Base-by-base conservation (phyloP, 2,329 filamentous ascomycete genomes). In the Anthostomella pinea region DNA sequence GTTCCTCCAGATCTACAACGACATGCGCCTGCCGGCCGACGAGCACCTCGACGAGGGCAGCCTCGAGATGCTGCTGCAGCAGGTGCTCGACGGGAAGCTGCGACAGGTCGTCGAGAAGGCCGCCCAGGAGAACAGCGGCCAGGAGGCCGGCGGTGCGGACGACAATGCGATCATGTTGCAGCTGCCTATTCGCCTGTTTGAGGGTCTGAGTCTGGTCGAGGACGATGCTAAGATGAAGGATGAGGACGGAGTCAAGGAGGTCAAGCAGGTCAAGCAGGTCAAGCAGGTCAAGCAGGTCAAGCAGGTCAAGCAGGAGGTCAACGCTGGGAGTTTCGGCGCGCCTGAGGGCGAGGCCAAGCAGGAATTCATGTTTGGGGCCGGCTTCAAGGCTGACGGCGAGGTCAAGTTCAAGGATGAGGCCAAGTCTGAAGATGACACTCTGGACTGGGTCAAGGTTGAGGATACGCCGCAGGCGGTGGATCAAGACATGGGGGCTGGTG, bases 161-260 rank as follows among this genome's bases (percentile, higher is more conserved):
- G 15, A 15, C 28, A 20, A 20, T n/a, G 28, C 28, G 8, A 30
- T 30, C 17, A 30, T 30, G 28, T 10, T 30, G 28, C 28, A 30
- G 14, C 17, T 30, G 9, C 28, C 28, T 7, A 30, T 27, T 15
- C n/a, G 25, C 9, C 13, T 8, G 9, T 10, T 27, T 2, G 25
- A 13, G 13, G 25, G 11, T 10, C 11, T 27, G 11, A 27, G 13
- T 8, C 25, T n/a, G n/a, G n/a, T 27, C 11, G 25, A 15, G 5
- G 7, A 3, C 11, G 25, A 7, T 16, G n/a, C 7, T 16, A 5
- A 15, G 13, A n/a, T 9, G 6, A 9, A 27, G n/a, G 3, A 27
- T 4, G 3, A 15, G 25, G 17, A 4, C 2, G 25, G 9, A 6
- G 25, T 6, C 13, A 8, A 27, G n/a, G 5, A 27, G 9, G 17